Base-by-base conservation (phyloP, 768 basidiomycete species). In the Mycena floridula region DNA sequence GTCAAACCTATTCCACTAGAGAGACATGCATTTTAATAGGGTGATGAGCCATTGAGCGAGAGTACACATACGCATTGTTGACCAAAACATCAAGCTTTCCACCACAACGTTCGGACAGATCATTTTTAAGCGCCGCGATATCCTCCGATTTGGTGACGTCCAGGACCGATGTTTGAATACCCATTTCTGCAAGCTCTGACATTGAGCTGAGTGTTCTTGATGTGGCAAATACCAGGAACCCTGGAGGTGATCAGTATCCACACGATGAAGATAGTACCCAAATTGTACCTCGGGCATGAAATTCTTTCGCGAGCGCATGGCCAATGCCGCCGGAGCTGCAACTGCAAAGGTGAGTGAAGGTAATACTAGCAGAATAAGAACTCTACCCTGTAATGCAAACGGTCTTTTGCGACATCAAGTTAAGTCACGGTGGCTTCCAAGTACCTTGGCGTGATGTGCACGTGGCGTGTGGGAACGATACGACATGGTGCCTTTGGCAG, bases 31-130 rank as follows among this genome's bases (percentile, higher is more conserved):
- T n/a, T n/a, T n/a, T n/a, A n/a, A n/a, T n/a, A n/a, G n/a, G n/a
- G n/a, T n/a, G 18, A 37, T 30, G 28, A 30, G 9, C n/a, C 32
- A 26, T 21, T n/a, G n/a, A n/a, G n/a, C n/a, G n/a, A n/a, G n/a
- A n/a, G n/a, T n/a, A 28, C 5, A 46, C 47, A 27, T 27, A 59
- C 57, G 57, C 55, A 40, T 59, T 59, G 38, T 54, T 63, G 7
- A 62, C 58, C 4, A 62, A 48, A n/a, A 63, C 51, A 35, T 63
- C 58, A 8, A 63, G 55, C 35, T 38, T 51, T n/a, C 60, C 61
- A 2, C 49, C 50, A 7, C 54, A 56, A 38, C 46, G 9, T n/a
- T 22, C 44, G 12, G 46, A 36, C 15, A 61, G 43, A 3, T 37
- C 24, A 11, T 43, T 41, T 7, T 36, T 23, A 12, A 49, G 50